Evolutionary conservation across 1,139 yeast genomes (phyloP), one percentile per base, ranked within the genome.

Genomic region (Taphrina wiesneri): DNA sequence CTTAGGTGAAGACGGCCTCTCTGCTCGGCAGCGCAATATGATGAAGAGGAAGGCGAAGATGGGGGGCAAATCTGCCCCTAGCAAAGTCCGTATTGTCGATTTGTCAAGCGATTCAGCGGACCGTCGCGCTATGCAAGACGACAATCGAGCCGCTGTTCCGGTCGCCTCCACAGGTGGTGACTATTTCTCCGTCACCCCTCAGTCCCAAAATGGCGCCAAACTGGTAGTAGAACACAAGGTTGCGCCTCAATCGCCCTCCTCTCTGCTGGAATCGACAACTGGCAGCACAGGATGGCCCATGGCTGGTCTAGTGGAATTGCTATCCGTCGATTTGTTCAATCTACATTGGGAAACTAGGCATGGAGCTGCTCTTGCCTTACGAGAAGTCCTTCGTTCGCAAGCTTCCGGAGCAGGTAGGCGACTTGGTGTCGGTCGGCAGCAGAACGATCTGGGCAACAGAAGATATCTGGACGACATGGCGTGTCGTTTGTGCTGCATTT

Each of bases 341-440:
- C 95, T 90, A 54, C 81, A 83, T 63, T 95, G 99, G 99, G 99
- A 95, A 77, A 82, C 87, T 19, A 85, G 99, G 72, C 99, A 95
- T 76, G 99, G 99, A 47, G 93, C 98, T 0, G 90, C 96, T 5
- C 81, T 93, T 71, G 99, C 99, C 0, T 79, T 95, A 56, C 82
- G 99, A 74, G 99, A 93, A 75, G 80, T 95, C 59, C 81, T 93
- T 68, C 87, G 86, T 70, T 86, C 84, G 69, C 99, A 92, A 72
- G 97, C 97, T 0, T 80, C 79, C 56, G 90, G 95, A 32, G 96
- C 95, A 1, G 97, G 97, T 17, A 82, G 96, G 75, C 82, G 90
- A 2, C 81, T 82, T 74, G 90, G 90, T 36, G 84, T 83, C 70
- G 74, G 87, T 0, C 75, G 74, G 59, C 78, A 77, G 43, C 90